Evolutionary conservation across 1,139 yeast species (phyloP).

Genomic region (Suhomyces chickasaworum): DNA sequence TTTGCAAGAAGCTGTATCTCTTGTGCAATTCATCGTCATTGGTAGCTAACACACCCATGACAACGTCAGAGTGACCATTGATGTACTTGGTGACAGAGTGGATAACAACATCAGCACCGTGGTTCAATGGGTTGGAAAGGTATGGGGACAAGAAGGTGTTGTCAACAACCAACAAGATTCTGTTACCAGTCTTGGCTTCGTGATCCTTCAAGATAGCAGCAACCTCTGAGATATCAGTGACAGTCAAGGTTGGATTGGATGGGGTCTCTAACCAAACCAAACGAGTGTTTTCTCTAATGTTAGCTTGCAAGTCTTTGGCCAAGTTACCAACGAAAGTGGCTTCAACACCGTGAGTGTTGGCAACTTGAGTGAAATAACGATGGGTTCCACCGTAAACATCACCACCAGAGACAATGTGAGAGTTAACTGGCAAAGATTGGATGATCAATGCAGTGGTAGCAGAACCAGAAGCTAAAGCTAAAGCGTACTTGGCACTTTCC

Average conservation of each 20-base stretch:
- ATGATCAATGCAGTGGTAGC: conserved; percentile 81
- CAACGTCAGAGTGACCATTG: conserved; percentile 92
- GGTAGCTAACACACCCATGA: conserved; percentile 81
- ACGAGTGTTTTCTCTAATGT: conserved; percentile 63
- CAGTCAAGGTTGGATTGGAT: conserved; percentile 80
- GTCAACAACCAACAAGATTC: conserved; percentile 75
- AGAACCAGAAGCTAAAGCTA: conserved; percentile 84
- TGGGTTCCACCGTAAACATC: conserved; percentile 95
- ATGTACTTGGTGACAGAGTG: conserved; percentile 91
- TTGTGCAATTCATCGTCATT: conserved; percentile 63
- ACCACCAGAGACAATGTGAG: conserved; percentile 79
- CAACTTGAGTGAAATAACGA: conserved; percentile 87
- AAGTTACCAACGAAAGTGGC: conserved; percentile 70
- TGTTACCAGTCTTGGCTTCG: conserved; percentile 48
- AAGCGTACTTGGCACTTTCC: conserved; percentile 74
- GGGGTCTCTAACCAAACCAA: conserved; percentile 91
- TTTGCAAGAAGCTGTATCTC: conserved; percentile 73
- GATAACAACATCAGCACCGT: conserved; percentile 85
- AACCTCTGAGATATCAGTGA: conserved; percentile 70
- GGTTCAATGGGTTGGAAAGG: conserved; percentile 77
- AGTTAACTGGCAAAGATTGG: conserved; percentile 71
- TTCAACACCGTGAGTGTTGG: conserved; percentile 74
- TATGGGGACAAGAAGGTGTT: conserved; percentile 95
- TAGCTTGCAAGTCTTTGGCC: conserved; percentile 56
- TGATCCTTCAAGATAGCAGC: conserved; percentile 51